Conservation (phyloP, 192 early-diverging fungal species). For the Podila epicladia region DNA sequence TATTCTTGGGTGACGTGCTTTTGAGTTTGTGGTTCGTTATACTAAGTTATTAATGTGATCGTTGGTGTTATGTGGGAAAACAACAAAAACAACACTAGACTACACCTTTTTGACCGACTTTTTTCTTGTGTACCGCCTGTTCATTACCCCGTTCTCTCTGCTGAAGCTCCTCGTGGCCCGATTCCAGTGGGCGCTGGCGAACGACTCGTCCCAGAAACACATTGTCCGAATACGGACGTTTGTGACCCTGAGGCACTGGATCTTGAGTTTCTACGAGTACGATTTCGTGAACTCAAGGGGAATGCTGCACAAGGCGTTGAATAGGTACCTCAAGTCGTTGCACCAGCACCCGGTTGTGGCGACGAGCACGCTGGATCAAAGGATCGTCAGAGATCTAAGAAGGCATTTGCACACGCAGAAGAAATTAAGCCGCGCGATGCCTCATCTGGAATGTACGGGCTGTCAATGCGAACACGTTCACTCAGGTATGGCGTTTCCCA, state of each 20-base stretch:
- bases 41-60: neutral
- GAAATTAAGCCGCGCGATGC: conserved; percentile 10
- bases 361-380: conserved; percentile 56
- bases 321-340: conserved; percentile 50
- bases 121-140: conserved; percentile 68
- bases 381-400: conserved; percentile 59
- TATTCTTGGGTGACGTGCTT: neutral
- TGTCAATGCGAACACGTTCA: too few species aligned
- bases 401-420: conserved; percentile 26
- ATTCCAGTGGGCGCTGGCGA: conserved; percentile 62
- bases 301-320: conserved; percentile 49
- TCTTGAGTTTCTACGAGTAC: conserved; percentile 67
- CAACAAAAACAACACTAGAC: conserved; percentile 34
- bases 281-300: conserved; percentile 59
- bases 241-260: conserved; percentile 68
- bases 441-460: too few species aligned
- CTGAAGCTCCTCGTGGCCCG: conserved; percentile 63
- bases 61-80: neutral
- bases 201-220: conserved; percentile 57
- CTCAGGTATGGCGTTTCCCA: too few species aligned
- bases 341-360: conserved; percentile 49
- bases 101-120: conserved; percentile 71
- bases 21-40: neutral
- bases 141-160: conserved; percentile 62
- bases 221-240: conserved; percentile 69